phyloP scores from a whole-genome alignment of 441 rosid species.

The Populus hybrid region DNA sequence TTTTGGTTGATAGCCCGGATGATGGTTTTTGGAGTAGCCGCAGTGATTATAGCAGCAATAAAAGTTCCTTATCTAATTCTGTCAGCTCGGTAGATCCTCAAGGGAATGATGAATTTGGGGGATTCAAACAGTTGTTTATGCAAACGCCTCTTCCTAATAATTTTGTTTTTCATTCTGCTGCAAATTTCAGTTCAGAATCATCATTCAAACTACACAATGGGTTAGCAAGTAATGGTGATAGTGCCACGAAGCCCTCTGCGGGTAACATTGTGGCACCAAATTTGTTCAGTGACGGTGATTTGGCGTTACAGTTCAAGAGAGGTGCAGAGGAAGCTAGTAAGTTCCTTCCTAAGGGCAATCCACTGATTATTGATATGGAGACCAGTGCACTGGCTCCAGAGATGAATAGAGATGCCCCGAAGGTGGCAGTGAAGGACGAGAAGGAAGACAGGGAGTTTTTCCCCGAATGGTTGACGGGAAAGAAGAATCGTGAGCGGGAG shows the following conservation, averaged over 20 bases:
- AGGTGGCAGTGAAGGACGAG: constrained; percentile 3
- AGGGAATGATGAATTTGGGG: constrained; percentile 30
- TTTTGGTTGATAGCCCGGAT: constrained; percentile 38
- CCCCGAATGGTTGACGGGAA: constrained; percentile 19
- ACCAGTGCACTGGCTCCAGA: constrained; percentile 14
- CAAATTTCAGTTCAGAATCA: constrained; percentile 17
- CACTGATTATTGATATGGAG: constrained; percentile 39
- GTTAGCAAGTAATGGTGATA: constrained; percentile 20
- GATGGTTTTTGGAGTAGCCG: constrained; percentile 23
- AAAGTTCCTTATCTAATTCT: constrained; percentile 27
- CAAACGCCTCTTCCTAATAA: constrained; percentile 32
- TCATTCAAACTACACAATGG: constrained; percentile 15
- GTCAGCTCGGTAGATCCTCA: constrained; percentile 29
- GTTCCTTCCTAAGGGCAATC: constrained; percentile 70
- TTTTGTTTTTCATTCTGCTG: constrained; percentile 36
- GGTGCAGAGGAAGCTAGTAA: constrained; percentile 83
- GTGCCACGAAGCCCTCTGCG: constrained; percentile 14
- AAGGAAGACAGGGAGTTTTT: constrained; percentile 17
- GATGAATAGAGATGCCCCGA: constrained; percentile 23
- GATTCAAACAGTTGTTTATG: constrained; percentile 25
- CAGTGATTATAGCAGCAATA: constrained; percentile 31
- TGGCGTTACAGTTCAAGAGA: constrained; percentile 61
- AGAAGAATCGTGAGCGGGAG: constrained; percentile 27
- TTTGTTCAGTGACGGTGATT: constrained; percentile 48
- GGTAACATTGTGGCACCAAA: constrained; percentile 35